Evolutionary conservation across 148 eudicot species (phyloP), one percentile per base, ranked within the genome.

Genomic region (Chenopodium suecicum): DNA sequence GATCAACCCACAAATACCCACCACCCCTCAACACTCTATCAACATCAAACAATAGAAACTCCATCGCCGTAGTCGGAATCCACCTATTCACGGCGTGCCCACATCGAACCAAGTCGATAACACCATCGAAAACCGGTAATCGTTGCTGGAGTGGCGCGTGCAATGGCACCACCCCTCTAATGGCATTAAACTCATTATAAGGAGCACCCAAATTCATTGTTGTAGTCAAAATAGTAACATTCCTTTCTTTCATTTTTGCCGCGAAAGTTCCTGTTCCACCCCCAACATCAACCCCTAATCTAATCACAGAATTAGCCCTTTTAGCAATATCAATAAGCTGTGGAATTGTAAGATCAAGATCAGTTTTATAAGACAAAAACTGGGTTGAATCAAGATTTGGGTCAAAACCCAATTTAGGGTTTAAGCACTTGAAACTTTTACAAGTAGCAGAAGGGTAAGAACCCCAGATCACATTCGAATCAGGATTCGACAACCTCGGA

Each of bases 131-230:
- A 29, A 93, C 90, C 48, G 97, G 94, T 78, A 95, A 75, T 78
- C 98, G 78, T 85, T 93, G 98, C 88, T 95, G 97, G 74, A 95
- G 66, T 3, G 98, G 97, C 79, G 85, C 93, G 82, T 95, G 98
- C 25, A 95, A 82, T 4, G 98, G 86, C 78, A 95, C 86, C 66
- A 92, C 70, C 7, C 98, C 98, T 65, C 98, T 84, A 34, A 87
- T 44, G 2, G 93, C 98, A 74, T 85, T 92, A 2, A 86, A 92
- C 86, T 93, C 98, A 70, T 75, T 93, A 50, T 88, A 92, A 1
- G 98, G 97, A 1, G 92, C 92, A 2, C 94, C 94, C 17, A 91
- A 70, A 27, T 91, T 93, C 93, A 95, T 90, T 0, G 98, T 93
- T 0, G 98, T 92, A 0, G 97, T 91, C 1, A 95, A 1, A 12